Conservation (phyloP, 805 yeast species). For the Saccharomycopsis malanga region DNA sequence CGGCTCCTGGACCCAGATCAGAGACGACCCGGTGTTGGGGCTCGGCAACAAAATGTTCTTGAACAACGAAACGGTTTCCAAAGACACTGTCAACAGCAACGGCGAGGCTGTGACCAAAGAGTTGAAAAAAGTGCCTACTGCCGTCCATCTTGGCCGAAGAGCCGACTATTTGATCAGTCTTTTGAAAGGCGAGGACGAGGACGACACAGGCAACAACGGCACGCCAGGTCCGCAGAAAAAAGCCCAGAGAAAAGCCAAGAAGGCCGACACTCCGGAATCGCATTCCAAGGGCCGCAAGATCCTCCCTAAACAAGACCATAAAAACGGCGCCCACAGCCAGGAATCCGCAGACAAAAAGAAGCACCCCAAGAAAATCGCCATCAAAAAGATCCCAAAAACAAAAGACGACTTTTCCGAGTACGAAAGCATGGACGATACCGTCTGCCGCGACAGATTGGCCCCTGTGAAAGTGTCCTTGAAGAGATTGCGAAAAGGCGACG, state of each 20-base stretch:
- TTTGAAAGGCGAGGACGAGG: constrained; percentile 47
- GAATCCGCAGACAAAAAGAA: constrained; percentile 23
- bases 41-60: constrained; percentile 79
- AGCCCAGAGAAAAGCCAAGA: constrained; percentile 27
- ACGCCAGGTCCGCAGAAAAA: constrained; percentile 28
- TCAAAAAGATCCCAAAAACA: constrained; percentile 19
- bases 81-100: constrained; percentile 27
- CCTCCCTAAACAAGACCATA: constrained; percentile 1
- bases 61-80: constrained; percentile 32
- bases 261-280: constrained; percentile 22
- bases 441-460: constrained; percentile 52
- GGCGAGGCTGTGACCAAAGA: constrained; percentile 27
- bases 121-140: constrained; percentile 72
- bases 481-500: constrained; percentile 61
- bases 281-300: constrained; percentile 9
- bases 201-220: constrained; percentile 9
- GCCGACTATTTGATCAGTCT: constrained; percentile 77
- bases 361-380: constrained; percentile 13
- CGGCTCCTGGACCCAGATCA: constrained; percentile 88
- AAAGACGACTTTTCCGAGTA: constrained; percentile 37
- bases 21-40: constrained; percentile 92
- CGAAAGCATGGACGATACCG: constrained; percentile 71
- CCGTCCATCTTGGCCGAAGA: constrained; percentile 88
- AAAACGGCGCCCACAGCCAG: neutral
- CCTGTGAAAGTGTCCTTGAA: constrained; percentile 63